Evolutionary conservation across 1,284 basidiomycete species (phyloP).

Genomic region (Pseudozyma sp.): DNA sequence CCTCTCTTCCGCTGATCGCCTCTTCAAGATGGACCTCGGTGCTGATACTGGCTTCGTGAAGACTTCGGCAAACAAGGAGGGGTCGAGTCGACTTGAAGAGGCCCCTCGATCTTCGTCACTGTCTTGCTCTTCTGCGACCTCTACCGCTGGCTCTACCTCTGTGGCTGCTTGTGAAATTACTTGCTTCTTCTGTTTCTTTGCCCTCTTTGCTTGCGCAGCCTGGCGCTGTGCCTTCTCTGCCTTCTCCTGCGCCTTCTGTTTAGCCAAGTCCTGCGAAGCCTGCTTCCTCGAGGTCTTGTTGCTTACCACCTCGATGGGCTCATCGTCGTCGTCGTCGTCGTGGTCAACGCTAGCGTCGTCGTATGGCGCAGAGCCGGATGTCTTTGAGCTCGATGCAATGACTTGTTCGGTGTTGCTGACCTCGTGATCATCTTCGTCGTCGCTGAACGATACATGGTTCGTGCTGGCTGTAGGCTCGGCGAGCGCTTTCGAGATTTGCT

Average conservation of each 20-base stretch:
- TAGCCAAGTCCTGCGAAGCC: slow-evolving; percentile 24
- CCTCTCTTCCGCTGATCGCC: slow-evolving; percentile 35
- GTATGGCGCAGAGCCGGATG: too few relatives aligned
- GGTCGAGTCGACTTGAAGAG: slow-evolving; percentile 48
- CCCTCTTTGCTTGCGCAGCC: slow-evolving; percentile 29
- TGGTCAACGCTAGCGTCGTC: background rate
- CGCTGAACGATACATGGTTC: slow-evolving; percentile 37
- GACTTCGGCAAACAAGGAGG: slow-evolving; percentile 57
- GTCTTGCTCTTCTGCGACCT: background rate
- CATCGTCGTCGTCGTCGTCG: slow-evolving; percentile 40
- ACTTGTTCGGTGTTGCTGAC: background rate
- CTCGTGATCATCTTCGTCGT: slow-evolving; percentile 33
- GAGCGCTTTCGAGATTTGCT: slow-evolving; percentile 44
- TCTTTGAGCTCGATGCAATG: background rate
- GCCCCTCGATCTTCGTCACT: slow-evolving; percentile 20
- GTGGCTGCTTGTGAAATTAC: slow-evolving; percentile 6
- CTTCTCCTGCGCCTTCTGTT: slow-evolving; percentile 32
- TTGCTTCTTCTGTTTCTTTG: slow-evolving; percentile 28
- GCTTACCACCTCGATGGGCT: slow-evolving; percentile 51
- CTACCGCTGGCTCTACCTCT: background rate
- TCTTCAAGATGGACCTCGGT: slow-evolving; percentile 46
- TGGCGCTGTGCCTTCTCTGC: slow-evolving; percentile 41
- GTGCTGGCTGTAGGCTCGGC: slow-evolving; percentile 20
- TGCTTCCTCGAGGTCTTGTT: slow-evolving; percentile 44
- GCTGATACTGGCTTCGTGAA: slow-evolving; percentile 46